Conservation (phyloP, 768 basidiomycete species). For the Boletus pseudo-olivaceus region DNA sequence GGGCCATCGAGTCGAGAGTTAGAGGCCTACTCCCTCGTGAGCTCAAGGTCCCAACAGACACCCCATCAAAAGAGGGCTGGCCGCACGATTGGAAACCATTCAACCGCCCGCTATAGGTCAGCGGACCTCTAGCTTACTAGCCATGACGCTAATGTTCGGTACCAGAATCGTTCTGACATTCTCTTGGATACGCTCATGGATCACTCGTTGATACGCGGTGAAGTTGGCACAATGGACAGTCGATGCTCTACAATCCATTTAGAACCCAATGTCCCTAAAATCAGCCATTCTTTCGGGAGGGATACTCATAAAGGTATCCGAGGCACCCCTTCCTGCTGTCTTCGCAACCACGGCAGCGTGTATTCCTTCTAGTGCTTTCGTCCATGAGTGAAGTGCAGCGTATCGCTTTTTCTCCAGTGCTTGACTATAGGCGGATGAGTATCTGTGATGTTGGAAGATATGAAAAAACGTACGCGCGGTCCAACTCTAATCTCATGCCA, state of each 20-base stretch:
- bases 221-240: not conserved
- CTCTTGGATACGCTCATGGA: not conserved
- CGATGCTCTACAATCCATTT: constrained; percentile 8
- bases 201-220: not conserved
- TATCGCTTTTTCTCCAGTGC: constrained; percentile 86
- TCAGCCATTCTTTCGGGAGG: constrained; percentile 32
- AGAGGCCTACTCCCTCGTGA: constrained; percentile 87
- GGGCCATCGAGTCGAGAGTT: constrained; percentile 71
- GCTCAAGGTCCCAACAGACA: constrained; percentile 80
- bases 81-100: constrained; percentile 81
- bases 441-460: not conserved
- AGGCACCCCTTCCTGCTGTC: constrained; percentile 41
- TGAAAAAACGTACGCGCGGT: constrained; percentile 58
- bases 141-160: not conserved
- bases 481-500: constrained; percentile 86
- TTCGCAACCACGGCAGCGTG: constrained; percentile 76
- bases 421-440: constrained; percentile 51
- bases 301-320: constrained; percentile 34
- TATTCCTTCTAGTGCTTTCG: constrained; percentile 71
- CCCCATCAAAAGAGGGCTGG: constrained; percentile 79
- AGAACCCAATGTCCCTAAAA: constrained; percentile 29
- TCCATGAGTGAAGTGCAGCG: constrained; percentile 76
- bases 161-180: not conserved
- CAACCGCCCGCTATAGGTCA: constrained; percentile 42
- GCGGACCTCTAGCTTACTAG: not conserved